Evolutionary conservation across 257 asterid species (phyloP).

Genomic region (Thymus mandschuricus): DNA sequence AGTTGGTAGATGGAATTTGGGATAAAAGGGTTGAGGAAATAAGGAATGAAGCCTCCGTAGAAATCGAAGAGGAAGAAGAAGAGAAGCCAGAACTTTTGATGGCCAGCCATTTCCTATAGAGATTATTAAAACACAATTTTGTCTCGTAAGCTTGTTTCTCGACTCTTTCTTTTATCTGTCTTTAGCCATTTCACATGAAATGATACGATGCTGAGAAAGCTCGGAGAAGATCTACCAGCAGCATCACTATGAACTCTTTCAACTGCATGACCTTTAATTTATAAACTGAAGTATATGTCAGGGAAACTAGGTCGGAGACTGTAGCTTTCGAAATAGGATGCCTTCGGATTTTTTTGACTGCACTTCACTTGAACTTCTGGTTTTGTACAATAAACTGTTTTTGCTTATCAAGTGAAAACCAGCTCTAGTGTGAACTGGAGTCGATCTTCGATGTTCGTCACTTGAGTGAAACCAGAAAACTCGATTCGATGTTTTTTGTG

Average conservation of each 20-base stretch:
- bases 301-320: background rate
- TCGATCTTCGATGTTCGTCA: background rate
- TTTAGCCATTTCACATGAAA: slow-evolving; percentile 13
- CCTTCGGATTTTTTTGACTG: background rate
- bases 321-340: background rate
- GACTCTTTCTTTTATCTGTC: background rate
- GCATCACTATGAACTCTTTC: background rate
- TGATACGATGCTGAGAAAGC: background rate
- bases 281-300: background rate
- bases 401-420: background rate
- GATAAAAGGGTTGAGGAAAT: slow-evolving; percentile 77
- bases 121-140: slow-evolving; percentile 6
- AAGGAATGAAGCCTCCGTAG: slow-evolving; percentile 54
- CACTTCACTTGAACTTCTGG: background rate
- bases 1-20: slow-evolving; percentile 82
- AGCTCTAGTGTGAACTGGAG: slow-evolving; percentile 22
- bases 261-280: background rate
- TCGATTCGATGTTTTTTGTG: background rate
- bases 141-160: slow-evolving; percentile 28
- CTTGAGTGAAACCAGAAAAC: no score
- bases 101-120: slow-evolving; percentile 83
- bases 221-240: background rate
- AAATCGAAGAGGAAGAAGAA: slow-evolving; percentile 63
- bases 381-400: background rate
- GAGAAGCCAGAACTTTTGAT: slow-evolving; percentile 81